These are phyloP conservation scores for Mikania micrantha DNA, from an alignment of 129 eudicot genomes.

Conservation along the genomic window DNA sequence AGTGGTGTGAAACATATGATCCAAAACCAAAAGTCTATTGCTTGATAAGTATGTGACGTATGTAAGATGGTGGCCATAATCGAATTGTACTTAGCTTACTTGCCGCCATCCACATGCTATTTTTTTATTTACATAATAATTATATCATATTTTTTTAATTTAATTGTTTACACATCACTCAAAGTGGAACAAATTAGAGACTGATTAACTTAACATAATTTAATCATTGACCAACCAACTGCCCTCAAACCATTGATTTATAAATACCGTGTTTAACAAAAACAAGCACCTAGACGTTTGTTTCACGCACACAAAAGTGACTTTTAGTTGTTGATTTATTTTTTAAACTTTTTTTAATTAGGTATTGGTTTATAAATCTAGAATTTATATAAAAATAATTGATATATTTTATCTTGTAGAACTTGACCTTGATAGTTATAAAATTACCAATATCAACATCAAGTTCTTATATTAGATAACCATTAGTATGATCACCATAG, in stretches of 20 bases:
- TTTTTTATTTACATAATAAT: not conserved
- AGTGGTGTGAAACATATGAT: not conserved
- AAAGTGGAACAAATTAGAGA: not conserved
- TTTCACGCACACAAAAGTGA: constrained; percentile 18
- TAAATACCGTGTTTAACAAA: not conserved
- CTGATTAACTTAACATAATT: not conserved
- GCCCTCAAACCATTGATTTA: not conserved
- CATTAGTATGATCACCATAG: no score
- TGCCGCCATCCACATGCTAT: constrained; percentile 23
- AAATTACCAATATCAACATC: no score
- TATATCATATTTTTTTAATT: no score
- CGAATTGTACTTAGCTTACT: no score
- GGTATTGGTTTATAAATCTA: no score
- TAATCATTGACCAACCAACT: constrained; percentile 1
- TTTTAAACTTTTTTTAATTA: no score
- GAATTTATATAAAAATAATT: no score
- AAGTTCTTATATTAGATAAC: no score
- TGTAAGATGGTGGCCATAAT: constrained; percentile 12
- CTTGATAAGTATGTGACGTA: constrained; percentile 15
- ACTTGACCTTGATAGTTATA: no score
- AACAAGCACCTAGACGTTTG: constrained; percentile 6
- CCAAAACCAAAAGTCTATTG: not conserved
- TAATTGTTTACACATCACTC: not conserved
- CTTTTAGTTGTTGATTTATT: no score
- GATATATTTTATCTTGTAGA: no score